phyloP scores from a whole-genome alignment of 768 basidiomycete species.

The Boletus bicolor region DNA sequence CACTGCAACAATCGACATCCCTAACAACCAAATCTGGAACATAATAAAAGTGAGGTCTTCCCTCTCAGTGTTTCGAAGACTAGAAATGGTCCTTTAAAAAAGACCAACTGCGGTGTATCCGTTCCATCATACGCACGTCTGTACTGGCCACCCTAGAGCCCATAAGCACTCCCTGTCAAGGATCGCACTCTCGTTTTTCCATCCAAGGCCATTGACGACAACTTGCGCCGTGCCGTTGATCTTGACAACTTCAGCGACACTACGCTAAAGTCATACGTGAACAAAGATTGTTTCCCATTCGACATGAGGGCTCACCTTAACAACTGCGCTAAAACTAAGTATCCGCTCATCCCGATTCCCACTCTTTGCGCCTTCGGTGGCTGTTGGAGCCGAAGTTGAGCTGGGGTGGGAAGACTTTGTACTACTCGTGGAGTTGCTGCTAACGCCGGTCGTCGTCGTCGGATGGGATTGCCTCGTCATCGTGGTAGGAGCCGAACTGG shows the following conservation, averaged over 20 bases:
- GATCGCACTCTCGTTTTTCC: slow-evolving; percentile 32
- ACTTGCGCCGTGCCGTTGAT: slow-evolving; percentile 13
- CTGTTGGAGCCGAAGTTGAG: neutral
- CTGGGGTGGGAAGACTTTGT: neutral
- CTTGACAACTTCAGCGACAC: neutral
- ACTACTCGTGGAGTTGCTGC: neutral
- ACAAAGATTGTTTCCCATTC: neutral
- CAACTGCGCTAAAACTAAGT: neutral
- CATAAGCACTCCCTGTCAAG: slow-evolving; percentile 51
- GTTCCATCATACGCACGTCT: slow-evolving; percentile 46
- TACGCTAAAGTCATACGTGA: slow-evolving; percentile 8
- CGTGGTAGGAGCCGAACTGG: neutral
- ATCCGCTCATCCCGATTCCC: neutral
- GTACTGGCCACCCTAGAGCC: slow-evolving; percentile 68
- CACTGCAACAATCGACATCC: slow-evolving; percentile 68
- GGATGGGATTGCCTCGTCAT: neutral
- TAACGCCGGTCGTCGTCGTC: neutral
- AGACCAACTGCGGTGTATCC: neutral
- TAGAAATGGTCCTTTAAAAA: slow-evolving; percentile 25
- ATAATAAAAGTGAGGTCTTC: slow-evolving; percentile 76
- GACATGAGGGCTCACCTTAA: slow-evolving; percentile 1
- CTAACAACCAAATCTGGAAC: slow-evolving; percentile 79
- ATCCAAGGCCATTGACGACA: slow-evolving; percentile 34
- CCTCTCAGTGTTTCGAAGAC: slow-evolving; percentile 68
- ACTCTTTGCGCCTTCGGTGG: neutral